A percentile compares a stretch with the other conserved stretches of the same genome.
Evolutionary conservation across 176 grass and related monocot species (phyloP).

Genomic region (Musa acuminata): DNA sequence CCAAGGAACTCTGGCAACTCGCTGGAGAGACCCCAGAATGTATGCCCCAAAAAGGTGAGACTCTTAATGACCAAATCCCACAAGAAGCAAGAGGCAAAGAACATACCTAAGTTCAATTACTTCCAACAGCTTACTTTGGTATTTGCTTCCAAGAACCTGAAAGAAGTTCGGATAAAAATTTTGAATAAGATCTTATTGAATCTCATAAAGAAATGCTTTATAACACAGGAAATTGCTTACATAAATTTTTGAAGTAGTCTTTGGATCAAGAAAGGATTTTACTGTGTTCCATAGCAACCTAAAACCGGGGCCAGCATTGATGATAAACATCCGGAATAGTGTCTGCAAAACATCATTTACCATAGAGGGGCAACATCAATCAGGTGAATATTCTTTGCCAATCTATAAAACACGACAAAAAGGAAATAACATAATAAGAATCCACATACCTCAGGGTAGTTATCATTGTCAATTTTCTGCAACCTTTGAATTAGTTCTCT

Average conservation of each 20-base stretch:
- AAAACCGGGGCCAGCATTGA: background rate
- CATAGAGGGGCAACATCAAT: background rate
- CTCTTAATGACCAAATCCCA: background rate
- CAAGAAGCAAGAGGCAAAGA: background rate
- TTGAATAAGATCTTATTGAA: background rate
- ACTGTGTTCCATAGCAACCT: background rate
- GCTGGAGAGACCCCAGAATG: background rate
- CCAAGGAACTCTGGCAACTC: slow-evolving; percentile 8
- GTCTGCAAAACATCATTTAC: background rate
- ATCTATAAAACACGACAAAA: background rate
- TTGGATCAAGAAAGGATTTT: background rate
- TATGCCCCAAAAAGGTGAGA: background rate
- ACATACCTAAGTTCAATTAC: slow-evolving; percentile 3
- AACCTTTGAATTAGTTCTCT: slow-evolving; percentile 1
- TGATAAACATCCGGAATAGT: slow-evolving; percentile 1
- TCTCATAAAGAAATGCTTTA: background rate
- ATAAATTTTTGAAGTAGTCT: background rate
- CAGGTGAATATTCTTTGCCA: background rate
- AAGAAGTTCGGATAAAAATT: background rate
- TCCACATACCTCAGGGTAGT: background rate
- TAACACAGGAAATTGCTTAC: background rate
- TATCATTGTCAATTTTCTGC: slow-evolving; percentile 1
- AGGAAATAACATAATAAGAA: background rate
- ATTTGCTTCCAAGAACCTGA: slow-evolving; percentile 2
- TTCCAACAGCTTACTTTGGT: slow-evolving; percentile 1